Conservation (phyloP, 2,329 filamentous ascomycete genomes). For the Tolypocladium cylindrosporum region DNA sequence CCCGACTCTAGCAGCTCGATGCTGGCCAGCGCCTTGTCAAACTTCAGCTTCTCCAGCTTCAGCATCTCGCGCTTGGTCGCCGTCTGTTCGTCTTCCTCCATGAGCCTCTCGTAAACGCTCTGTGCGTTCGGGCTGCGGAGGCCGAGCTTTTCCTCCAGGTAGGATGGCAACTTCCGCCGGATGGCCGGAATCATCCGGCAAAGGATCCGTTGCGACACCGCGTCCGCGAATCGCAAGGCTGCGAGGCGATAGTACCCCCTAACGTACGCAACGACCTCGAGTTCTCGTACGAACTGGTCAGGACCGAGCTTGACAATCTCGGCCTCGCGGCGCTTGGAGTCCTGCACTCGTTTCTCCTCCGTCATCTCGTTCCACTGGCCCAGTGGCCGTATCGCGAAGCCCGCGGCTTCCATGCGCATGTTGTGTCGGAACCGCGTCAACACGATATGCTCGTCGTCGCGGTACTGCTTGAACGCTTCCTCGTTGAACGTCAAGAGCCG, state of each 20-base stretch:
- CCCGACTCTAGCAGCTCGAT: slow-evolving; percentile 32
- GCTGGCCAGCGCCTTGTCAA: slow-evolving; percentile 33
- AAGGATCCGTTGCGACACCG: slow-evolving; percentile 34
- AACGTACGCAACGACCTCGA: slow-evolving; percentile 53
- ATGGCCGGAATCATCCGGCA: slow-evolving; percentile 39
- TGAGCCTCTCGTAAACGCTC: slow-evolving; percentile 28
- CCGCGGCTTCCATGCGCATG: slow-evolving; percentile 33
- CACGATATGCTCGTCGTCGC: slow-evolving; percentile 32
- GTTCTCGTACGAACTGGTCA: slow-evolving; percentile 50
- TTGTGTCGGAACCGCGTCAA: slow-evolving; percentile 39
- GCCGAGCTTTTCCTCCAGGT: slow-evolving; percentile 34
- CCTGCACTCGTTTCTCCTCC: slow-evolving; percentile 34
- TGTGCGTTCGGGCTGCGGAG: slow-evolving; percentile 19
- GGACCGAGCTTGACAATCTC: slow-evolving; percentile 38
- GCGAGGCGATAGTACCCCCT: slow-evolving; percentile 62
- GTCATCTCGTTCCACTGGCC: slow-evolving; percentile 35
- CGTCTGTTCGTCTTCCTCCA: slow-evolving; percentile 37
- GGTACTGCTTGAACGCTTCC: slow-evolving; percentile 34
- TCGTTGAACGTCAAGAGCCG: slow-evolving; percentile 49
- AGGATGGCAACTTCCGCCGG: slow-evolving; percentile 25
- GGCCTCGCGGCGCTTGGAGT: slow-evolving; percentile 29
- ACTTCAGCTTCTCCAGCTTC: slow-evolving; percentile 34
- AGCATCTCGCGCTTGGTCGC: slow-evolving; percentile 29
- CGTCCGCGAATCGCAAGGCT: slow-evolving; percentile 53
- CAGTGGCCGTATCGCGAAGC: slow-evolving; percentile 17